Base-by-base conservation (phyloP, 352 stramenopile species). In the Pilasporangium apinafurcum region DNA sequence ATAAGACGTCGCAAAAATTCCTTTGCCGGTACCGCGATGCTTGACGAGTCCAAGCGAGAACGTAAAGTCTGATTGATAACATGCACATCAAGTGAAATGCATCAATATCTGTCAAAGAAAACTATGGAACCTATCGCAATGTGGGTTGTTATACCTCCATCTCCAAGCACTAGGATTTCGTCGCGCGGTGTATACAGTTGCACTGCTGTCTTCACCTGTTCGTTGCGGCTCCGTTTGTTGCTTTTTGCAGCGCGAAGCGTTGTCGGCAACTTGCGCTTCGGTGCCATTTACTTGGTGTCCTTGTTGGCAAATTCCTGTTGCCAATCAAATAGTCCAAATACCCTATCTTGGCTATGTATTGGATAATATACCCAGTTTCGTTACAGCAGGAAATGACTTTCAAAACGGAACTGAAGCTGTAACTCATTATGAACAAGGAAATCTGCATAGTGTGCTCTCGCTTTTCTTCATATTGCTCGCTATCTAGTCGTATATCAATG, bases 1-100 rank as follows among this genome's bases (percentile, higher is more conserved):
- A 28, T 81, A 87, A 7, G 82, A 94, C 8, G 82, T 91, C 3
- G 82, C 79, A 17, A 83, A n/a, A 4, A 94, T 16, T 5, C 70
- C 69, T 12, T 51, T 44, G 2, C 82, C 82, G 14, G 65, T 62
- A 27, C 68, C 61, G 22, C 77, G 75, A 48, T 91, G 78, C 40
- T 72, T 68, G 2, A 76, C 62, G 5, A 94, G 65, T 0, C 76
- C 77, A 14, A 61, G 65, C 3, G 77, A 85, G 51, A 92, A 94
- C 41, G 82, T 84, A 34, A 94, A 94, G 53, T 94, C 82, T 83
- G 37, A 16, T 13, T 17, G 16, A 27, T 10, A 27, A 26, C 17
- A 31, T 18, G 14, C 16, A 45, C 14, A 36, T 35, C 6, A 17
- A 6, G 6, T 25, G 39, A 16, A 12, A 22, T 4, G 29, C 24